phyloP scores from a whole-genome alignment of 2,329 filamentous ascomycete species.

The Ustilaginoidea virens region DNA sequence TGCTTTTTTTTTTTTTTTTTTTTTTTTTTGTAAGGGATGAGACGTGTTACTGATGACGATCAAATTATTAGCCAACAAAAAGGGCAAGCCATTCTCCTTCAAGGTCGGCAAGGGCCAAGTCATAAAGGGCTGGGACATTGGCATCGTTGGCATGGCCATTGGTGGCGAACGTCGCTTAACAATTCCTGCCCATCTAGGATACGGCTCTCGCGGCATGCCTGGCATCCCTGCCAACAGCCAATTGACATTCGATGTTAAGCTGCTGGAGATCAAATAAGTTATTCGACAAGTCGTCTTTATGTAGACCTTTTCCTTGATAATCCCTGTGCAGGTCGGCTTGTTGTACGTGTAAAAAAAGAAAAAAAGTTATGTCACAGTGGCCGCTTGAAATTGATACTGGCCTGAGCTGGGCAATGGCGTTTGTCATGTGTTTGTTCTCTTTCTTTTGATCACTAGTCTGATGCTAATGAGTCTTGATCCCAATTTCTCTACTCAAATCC shows the following conservation, averaged over 20 bases:
- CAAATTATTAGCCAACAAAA: constrained; percentile 98
- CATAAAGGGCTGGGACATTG: constrained; percentile 98
- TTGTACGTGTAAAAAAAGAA: constrained; percentile 3
- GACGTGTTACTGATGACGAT: no score
- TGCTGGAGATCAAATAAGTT: constrained; percentile 65
- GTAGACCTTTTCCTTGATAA: constrained; percentile 1
- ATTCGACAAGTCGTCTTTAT: constrained; percentile 1
- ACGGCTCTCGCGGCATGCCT: constrained; percentile 69
- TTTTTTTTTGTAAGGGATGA: no score
- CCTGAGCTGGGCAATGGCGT: constrained; percentile 6
- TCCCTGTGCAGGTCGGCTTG: no score
- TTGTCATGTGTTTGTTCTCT: constrained; percentile 5
- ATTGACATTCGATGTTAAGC: constrained; percentile 82
- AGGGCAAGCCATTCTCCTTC: constrained; percentile 93
- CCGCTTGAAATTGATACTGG: constrained; percentile 1
- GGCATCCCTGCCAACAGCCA: constrained; percentile 87
- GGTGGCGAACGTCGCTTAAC: constrained; percentile 88
- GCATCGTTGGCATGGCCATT: constrained; percentile 79
- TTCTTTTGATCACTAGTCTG: constrained; percentile 8
- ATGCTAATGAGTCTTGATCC: constrained; percentile 31
- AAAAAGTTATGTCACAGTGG: constrained; percentile 4
- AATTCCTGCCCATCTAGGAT: constrained; percentile 75
- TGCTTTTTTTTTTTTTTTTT: no score
- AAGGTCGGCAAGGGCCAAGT: constrained; percentile 90
- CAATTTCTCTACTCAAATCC: constrained; percentile 16